Evolutionary conservation across 805 yeast genomes (phyloP).

Genomic region (Kluyveromyces starmeri): DNA sequence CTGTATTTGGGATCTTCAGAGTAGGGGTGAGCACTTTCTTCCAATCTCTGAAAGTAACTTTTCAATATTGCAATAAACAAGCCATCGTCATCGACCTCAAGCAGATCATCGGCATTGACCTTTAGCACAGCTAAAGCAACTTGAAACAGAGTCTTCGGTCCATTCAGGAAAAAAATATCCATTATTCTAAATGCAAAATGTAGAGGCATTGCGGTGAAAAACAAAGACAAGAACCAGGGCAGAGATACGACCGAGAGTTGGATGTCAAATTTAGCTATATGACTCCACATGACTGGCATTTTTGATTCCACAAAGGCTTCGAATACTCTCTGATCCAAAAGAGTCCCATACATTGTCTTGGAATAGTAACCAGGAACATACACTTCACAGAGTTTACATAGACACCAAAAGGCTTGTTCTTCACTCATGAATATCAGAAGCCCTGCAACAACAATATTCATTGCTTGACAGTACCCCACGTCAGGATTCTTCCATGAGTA

Average conservation of each 20-base stretch:
- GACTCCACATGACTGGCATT: slow-evolving; percentile 83
- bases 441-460: slow-evolving; percentile 88
- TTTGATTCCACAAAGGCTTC: slow-evolving; percentile 84
- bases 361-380: slow-evolving; percentile 94
- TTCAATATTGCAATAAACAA: slow-evolving; percentile 79
- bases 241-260: slow-evolving; percentile 87
- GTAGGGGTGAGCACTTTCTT: slow-evolving; percentile 69
- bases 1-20: slow-evolving; percentile 55
- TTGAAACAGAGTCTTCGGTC: slow-evolving; percentile 82
- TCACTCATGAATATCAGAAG: slow-evolving; percentile 79
- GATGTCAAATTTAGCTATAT: slow-evolving; percentile 68
- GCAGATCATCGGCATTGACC: slow-evolving; percentile 75
- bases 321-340: slow-evolving; percentile 87
- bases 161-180: slow-evolving; percentile 85
- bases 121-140: slow-evolving; percentile 87
- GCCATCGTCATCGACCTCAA: slow-evolving; percentile 85
- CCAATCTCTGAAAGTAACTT: slow-evolving; percentile 67
- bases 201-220: slow-evolving; percentile 87
- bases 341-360: slow-evolving; percentile 93
- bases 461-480: slow-evolving; percentile 97
- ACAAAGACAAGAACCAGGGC: slow-evolving; percentile 93
- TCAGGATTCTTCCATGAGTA: slow-evolving; percentile 97
- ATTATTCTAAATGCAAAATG: slow-evolving; percentile 86
- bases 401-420: slow-evolving; percentile 95
- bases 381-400: slow-evolving; percentile 70